These are phyloP conservation scores for Plasmodium coatneyi DNA, from an alignment of 169 alveolate species.

Conservation along the genomic window DNA sequence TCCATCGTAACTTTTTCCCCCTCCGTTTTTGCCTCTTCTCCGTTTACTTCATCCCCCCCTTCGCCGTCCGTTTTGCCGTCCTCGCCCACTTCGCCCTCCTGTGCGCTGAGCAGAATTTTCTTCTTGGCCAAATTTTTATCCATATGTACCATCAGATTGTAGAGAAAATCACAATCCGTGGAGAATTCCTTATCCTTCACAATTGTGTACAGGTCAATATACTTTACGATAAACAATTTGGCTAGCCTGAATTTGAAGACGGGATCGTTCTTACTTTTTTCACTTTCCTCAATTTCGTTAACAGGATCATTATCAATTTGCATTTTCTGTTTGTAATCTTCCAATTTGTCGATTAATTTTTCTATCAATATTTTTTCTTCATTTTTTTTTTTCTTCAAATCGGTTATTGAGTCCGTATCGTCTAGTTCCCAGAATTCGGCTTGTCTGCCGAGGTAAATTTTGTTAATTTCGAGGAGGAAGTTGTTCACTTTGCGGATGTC, in stretches of 20 bases:
- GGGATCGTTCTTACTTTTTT: conserved; percentile 80
- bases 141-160: conserved; percentile 50
- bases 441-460: conserved; percentile 56
- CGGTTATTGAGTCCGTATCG: conserved; percentile 11
- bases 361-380: conserved; percentile 30
- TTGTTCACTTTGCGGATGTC: conserved; percentile 10
- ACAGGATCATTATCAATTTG: conserved; percentile 83
- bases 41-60: not conserved
- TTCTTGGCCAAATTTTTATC: conserved; percentile 39
- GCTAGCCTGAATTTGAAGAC: conserved; percentile 82
- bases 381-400: not conserved
- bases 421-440: conserved; percentile 68
- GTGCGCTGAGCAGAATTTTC: not conserved
- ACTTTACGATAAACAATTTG: conserved; percentile 74
- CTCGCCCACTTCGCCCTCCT: not conserved
- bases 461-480: conserved; percentile 42
- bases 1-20: not conserved
- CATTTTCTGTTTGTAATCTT: conserved; percentile 81
- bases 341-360: conserved; percentile 77
- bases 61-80: not conserved
- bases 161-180: conserved; percentile 26
- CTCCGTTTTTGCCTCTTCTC: not conserved
- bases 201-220: conserved; percentile 76
- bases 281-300: conserved; percentile 80
- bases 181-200: conserved; percentile 43